A percentile compares a stretch with the other conserved stretches of the same genome.
phyloP scores from a whole-genome alignment of 345 rosid species.

The Melaleuca quinquenervia region DNA sequence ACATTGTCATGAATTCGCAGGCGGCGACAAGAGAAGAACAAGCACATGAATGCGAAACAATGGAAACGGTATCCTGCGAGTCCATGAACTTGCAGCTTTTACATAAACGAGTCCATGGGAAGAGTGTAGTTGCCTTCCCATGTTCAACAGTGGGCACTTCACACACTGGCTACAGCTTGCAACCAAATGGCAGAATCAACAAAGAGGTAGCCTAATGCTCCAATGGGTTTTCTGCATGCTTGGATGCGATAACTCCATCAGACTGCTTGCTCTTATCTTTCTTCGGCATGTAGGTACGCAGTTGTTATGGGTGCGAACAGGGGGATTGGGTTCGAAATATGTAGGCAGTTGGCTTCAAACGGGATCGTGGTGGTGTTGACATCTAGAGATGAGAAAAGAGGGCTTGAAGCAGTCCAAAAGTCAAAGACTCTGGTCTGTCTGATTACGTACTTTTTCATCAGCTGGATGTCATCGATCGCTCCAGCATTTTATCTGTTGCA shows the following conservation, averaged over 20 bases:
- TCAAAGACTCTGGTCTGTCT: neutral
- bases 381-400: conserved; percentile 18
- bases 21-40: neutral
- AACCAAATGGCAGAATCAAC: neutral
- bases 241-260: neutral
- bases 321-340: conserved; percentile 1
- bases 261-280: neutral
- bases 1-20: neutral
- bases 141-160: neutral
- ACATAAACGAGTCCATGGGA: neutral
- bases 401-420: conserved; percentile 8
- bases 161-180: neutral
- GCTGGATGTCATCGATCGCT: conserved; percentile 5
- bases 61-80: neutral
- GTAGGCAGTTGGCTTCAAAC: conserved; percentile 7
- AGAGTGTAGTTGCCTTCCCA: neutral
- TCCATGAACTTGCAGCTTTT: neutral
- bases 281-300: neutral
- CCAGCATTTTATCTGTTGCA: conserved; percentile 4
- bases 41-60: neutral
- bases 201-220: neutral
- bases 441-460: conserved; percentile 2
- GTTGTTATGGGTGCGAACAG: conserved; percentile 1
- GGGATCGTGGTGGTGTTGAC: conserved; percentile 5
- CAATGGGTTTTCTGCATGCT: neutral